Evolutionary conservation across 768 basidiomycete genomes (phyloP).

Genomic region (Boletus pseudo-olivaceus): DNA sequence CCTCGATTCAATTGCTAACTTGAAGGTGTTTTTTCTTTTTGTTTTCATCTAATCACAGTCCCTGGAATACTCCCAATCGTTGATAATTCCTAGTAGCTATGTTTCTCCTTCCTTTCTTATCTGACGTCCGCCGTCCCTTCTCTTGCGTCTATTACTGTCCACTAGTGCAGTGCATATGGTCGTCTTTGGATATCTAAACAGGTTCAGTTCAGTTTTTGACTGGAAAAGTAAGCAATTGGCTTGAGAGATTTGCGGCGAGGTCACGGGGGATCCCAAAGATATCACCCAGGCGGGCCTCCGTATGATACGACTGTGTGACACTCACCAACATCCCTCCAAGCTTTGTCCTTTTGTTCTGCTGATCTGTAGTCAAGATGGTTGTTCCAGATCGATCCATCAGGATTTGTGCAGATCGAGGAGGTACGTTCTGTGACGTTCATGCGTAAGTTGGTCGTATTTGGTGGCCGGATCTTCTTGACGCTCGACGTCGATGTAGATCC

Average conservation of each 20-base stretch:
- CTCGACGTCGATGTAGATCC: slow-evolving; percentile 42
- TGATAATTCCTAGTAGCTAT: slow-evolving; percentile 22
- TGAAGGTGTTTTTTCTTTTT: background rate
- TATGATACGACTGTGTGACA: background rate
- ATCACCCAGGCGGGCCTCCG: background rate
- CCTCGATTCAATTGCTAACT: slow-evolving; percentile 15
- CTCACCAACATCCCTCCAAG: background rate
- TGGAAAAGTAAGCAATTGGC: background rate
- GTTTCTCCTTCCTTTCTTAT: slow-evolving; percentile 23
- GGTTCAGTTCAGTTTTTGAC: background rate
- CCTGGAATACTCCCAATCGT: slow-evolving; percentile 22
- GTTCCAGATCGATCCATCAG: slow-evolving; percentile 75
- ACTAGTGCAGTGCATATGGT: slow-evolving; percentile 20
- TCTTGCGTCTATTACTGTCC: slow-evolving; percentile 2
- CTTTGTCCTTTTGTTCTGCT: background rate
- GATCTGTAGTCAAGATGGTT: slow-evolving; percentile 7
- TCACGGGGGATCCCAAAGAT: slow-evolving; percentile 9
- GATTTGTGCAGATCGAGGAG: slow-evolving; percentile 86
- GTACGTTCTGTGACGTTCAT: slow-evolving; percentile 90
- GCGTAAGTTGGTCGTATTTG: slow-evolving; percentile 46
- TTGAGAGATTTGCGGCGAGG: background rate
- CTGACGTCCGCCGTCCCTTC: background rate
- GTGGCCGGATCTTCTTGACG: background rate
- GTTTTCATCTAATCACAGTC: slow-evolving; percentile 23
- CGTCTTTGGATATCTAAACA: slow-evolving; percentile 18